Base-by-base conservation (phyloP, 108 stramenopile genomes). In the Stephanodiscus triporus region DNA sequence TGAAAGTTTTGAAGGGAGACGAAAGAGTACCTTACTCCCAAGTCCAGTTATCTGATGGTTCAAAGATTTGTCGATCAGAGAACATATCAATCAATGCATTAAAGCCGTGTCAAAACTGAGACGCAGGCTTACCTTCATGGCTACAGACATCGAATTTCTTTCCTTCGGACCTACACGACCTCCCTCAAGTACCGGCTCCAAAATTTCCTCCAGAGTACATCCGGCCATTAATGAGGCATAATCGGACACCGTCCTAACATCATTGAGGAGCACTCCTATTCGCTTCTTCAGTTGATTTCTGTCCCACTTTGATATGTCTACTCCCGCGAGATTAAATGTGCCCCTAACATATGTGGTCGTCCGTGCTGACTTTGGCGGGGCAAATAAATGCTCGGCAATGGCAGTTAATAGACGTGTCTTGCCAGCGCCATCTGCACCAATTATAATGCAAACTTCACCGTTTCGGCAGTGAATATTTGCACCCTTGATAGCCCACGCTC, bases 231-330 rank as follows among this genome's bases (percentile, higher is more conserved):
- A 45, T 7, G 76, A 76, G n/a, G 94, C 87, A 60, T 78, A 85
- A 42, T 88, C 89, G 22, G 87, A 75, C 19, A 89, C 48, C 0
- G 86, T 85, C 6, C 84, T 76, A 36, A 92, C 89, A 71, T 95
- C 94, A 27, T 89, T 89, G 26, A 95, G 78, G 29, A 89, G 63
- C 6, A 93, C 53, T 23, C 94, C 91, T 6, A 93, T 57, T n/a
- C 88, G 85, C 54, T 76, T 76, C 65, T 87, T 86, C 24, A 95
- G 68, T 45, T 87, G 77, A 20, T 40, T 69, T 10, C 67, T 82
- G 74, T 95, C 89, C 94, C 94, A 95, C 69, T 91, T 91, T 30
- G 81, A 63, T 9, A 69, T 57, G 14, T 95, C 91, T 4, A 95
- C 66, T 11, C 94, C 90, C 14, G 87, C 86, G 43, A 95, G 36